Base-by-base conservation (phyloP, 441 rosid genomes). In the Bocquillonia castaneifolia region DNA sequence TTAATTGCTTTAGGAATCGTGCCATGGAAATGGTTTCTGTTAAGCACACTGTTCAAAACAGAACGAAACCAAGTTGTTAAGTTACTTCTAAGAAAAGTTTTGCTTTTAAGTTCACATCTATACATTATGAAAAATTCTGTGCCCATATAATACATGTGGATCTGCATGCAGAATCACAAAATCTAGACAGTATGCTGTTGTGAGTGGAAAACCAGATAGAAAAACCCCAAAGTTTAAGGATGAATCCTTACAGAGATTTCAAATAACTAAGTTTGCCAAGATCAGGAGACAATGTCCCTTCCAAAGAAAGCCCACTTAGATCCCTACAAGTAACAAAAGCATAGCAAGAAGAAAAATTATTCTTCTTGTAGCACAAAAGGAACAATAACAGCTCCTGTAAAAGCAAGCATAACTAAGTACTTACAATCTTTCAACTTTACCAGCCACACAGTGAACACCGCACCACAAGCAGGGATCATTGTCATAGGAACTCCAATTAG, bases 371-470 rank as follows among this genome's bases (percentile, higher is more conserved):
- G 42, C 18, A 32, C 37, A 45, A 56, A 22, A 1, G 8, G 13
- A 28, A 36, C 23, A 28, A 45, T 48, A 17, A 18, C 3, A 39
- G 34, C 60, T 68, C 31, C 42, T 51, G 44, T n/a, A 13, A 63
- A 73, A 47, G 44, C 47, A 59, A 72, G 42, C 18, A 62, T 13
- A 60, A 56, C 57, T 3, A 12, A 59, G 72, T 18, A 84, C 98
- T 85, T 85, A 94, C 99, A 94, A 83, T 67, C 73, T 77, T 67
- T 84, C 84, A 76, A 92, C 96, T 81, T 84, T 72, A 66, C 85
- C 85, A 37, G 81, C 82, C 44, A 73, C 83, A 58, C 98, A 94
- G 59, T 74, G 79, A 48, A 94, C 85, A 10, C 94, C 93, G 20
- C 76, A 77, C 99, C 99, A 94, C 26, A 40, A 68, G 59, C 99